Conservation (phyloP, 2,329 filamentous ascomycete genomes). For the Microdochium trichocladiopsis region DNA sequence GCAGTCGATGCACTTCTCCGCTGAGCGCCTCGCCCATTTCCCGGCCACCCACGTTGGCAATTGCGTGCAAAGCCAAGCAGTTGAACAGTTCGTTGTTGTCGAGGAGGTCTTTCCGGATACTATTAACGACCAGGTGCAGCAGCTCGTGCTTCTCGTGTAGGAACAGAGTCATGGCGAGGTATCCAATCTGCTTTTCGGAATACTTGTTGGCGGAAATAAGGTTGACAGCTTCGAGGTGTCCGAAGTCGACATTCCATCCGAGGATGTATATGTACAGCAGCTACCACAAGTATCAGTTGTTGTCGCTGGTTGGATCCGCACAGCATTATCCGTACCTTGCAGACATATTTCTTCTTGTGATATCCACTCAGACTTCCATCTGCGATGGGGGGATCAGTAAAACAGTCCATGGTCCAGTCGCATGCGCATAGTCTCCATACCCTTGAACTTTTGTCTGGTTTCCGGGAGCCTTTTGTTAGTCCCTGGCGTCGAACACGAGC, state of each 20-base stretch:
- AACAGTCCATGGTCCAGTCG: not conserved
- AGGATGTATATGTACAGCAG: conserved; percentile 98
- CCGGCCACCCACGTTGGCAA: conserved; percentile 91
- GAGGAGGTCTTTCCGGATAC: conserved; percentile 89
- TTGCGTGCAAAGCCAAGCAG: conserved; percentile 91
- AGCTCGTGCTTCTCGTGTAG: conserved; percentile 96
- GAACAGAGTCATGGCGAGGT: conserved; percentile 94
- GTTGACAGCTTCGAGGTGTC: conserved; percentile 96
- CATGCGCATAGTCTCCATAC: conserved; percentile 26
- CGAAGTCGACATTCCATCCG: conserved; percentile 98
- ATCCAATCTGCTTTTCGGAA: conserved; percentile 98
- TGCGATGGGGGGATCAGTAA: conserved; percentile 24
- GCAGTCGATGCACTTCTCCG: conserved; percentile 81
- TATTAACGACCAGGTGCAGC: conserved; percentile 93
- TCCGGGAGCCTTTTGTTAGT: conserved; percentile 8
- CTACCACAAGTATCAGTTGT: conserved; percentile 28
- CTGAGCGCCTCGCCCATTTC: conserved; percentile 97
- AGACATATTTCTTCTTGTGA: conserved; percentile 99
- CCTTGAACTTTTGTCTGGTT: conserved; percentile 85
- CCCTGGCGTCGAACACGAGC: conserved; percentile 6
- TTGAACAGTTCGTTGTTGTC: conserved; percentile 98
- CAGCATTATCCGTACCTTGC: conserved; percentile 57
- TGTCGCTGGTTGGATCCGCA: conserved; percentile 4
- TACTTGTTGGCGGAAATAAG: conserved; percentile 96
- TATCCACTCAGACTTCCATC: conserved; percentile 90